These are phyloP conservation scores for Chrysoporthe puriensis DNA, from an alignment of 2,329 filamentous ascomycete genomes.

Conservation along the genomic window DNA sequence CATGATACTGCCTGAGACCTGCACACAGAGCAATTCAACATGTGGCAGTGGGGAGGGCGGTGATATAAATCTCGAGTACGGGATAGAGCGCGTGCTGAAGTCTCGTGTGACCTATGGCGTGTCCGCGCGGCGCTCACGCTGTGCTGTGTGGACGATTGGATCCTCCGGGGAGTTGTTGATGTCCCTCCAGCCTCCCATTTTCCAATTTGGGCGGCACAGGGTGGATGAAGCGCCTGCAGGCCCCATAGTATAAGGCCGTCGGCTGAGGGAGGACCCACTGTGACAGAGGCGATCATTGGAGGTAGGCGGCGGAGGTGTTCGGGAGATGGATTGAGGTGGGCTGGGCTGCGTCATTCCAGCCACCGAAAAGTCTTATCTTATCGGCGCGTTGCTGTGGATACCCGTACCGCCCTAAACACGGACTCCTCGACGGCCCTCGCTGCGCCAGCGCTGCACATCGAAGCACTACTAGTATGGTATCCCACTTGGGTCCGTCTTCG, in stretches of 20 bases:
- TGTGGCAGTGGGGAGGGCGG: too few species aligned
- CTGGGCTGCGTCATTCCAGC: conserved; percentile 19
- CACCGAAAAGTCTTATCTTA: conserved; percentile 15
- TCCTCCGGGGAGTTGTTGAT: neutral
- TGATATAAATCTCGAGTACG: too few species aligned
- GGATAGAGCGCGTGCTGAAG: neutral
- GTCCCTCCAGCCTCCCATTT: neutral
- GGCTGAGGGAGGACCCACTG: neutral
- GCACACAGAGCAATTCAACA: too few species aligned
- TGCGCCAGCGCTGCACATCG: conserved; percentile 6
- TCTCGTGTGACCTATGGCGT: neutral
- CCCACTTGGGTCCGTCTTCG: too few species aligned
- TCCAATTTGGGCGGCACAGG: conserved; percentile 18
- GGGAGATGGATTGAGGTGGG: conserved; percentile 7
- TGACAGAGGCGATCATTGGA: neutral
- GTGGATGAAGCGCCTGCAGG: conserved; percentile 10
- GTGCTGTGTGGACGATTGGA: neutral
- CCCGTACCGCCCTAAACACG: conserved; percentile 2
- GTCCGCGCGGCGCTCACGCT: too few species aligned
- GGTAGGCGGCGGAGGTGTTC: neutral
- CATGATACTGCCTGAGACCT: neutral
- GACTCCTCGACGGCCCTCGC: neutral
- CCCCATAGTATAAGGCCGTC: conserved; percentile 8
- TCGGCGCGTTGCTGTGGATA: conserved; percentile 24
- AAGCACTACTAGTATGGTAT: too few species aligned